These are phyloP conservation scores for Reutealis trisperma DNA, from an alignment of 345 rosid species.

Conservation along the genomic window DNA sequence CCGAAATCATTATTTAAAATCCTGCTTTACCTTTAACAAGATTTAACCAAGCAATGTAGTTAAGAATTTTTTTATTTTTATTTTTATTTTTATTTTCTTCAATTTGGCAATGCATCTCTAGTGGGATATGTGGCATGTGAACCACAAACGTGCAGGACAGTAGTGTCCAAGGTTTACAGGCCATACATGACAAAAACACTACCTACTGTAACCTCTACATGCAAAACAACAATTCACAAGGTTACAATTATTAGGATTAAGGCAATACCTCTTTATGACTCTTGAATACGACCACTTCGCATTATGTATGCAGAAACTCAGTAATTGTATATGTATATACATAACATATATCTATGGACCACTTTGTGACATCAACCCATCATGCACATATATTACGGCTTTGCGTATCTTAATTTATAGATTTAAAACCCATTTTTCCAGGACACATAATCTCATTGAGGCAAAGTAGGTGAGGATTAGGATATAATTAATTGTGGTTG, in stretches of 20 bases:
- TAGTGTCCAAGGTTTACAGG: neutral
- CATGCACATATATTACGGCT: neutral
- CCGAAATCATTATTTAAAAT: too few relatives aligned
- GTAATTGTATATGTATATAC: too few relatives aligned
- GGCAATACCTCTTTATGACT: neutral
- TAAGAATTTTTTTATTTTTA: too few relatives aligned
- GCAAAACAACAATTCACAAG: conserved; percentile 26
- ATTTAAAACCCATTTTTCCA: too few relatives aligned
- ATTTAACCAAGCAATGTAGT: too few relatives aligned
- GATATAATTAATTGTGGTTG: too few relatives aligned
- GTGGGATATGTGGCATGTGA: conserved; percentile 22
- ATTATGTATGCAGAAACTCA: conserved; percentile 1
- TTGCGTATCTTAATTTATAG: too few relatives aligned
- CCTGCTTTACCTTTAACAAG: too few relatives aligned
- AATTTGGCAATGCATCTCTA: too few relatives aligned
- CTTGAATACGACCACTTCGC: conserved; percentile 17
- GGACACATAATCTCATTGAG: too few relatives aligned
- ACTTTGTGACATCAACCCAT: neutral
- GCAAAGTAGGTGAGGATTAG: too few relatives aligned
- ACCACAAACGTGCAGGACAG: neutral
- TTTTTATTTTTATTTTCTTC: too few relatives aligned
- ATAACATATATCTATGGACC: conserved; percentile 13
- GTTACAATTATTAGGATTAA: neutral
- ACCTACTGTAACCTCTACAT: neutral
- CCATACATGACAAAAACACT: conserved; percentile 15